Percentiles rank a stretch among this genome's conserved stretches.
phyloP scores from a whole-genome alignment of 257 asterid species.

The Gardenia jasminoides region DNA sequence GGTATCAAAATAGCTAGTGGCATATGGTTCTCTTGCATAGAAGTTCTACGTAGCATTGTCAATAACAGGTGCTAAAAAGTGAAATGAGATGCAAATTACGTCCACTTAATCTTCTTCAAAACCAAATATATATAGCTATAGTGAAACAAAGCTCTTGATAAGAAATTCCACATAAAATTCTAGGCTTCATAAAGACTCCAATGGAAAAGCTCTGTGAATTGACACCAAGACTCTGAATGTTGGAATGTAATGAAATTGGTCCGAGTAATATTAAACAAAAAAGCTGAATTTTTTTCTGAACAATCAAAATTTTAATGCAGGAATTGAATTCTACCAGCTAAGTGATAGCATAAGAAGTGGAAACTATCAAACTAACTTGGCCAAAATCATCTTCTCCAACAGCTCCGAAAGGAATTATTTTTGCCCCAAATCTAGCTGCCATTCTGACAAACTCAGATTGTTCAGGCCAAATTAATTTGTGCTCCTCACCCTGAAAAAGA shows the following conservation, averaged over 20 bases:
- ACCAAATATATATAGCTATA: not conserved
- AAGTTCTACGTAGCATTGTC: not conserved
- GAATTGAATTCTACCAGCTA: not conserved
- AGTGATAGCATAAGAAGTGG: not conserved
- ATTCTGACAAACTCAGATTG: slow-evolving; percentile 88
- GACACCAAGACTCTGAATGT: not conserved
- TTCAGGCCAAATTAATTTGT: slow-evolving; percentile 90
- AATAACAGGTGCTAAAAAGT: not conserved
- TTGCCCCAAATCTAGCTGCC: slow-evolving; percentile 93
- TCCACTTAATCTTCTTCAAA: not conserved
- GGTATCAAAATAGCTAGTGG: not conserved
- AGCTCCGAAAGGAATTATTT: slow-evolving; percentile 80
- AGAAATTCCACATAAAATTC: not conserved
- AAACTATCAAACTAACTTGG: slow-evolving; percentile 43
- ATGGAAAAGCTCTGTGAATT: not conserved
- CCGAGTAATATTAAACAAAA: not conserved
- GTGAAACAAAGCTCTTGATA: not conserved
- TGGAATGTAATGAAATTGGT: not conserved
- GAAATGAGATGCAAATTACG: not conserved
- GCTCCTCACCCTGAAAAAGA: slow-evolving; percentile 72
- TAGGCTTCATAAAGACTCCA: not conserved
- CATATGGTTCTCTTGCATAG: not conserved
- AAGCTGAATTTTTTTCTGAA: no score
- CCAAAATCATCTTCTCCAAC: slow-evolving; percentile 93
- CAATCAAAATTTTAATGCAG: not conserved